These are phyloP conservation scores for Trapa bicornis DNA, from an alignment of 345 rosid species.

Conservation along the genomic window DNA sequence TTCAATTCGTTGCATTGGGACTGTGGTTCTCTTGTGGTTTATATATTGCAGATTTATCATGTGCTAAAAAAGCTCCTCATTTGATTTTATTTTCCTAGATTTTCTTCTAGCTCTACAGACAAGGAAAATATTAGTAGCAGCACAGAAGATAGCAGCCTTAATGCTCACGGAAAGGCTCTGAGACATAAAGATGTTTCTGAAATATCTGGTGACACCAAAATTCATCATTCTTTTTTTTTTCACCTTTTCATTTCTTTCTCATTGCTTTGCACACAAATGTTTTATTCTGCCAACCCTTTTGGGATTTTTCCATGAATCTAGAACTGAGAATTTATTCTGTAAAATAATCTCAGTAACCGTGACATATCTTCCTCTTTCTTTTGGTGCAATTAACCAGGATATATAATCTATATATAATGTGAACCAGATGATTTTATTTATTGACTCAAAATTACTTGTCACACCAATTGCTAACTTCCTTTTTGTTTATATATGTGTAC, in stretches of 20 bases:
- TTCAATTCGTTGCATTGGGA: background rate
- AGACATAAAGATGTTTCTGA: constrained; percentile 27
- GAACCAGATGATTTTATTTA: background rate
- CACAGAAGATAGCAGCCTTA: constrained; percentile 34
- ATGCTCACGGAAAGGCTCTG: constrained; percentile 28
- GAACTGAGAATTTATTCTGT: too few species aligned
- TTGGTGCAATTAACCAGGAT: too few species aligned
- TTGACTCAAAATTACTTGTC: background rate
- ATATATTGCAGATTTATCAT: background rate
- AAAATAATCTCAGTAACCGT: too few species aligned
- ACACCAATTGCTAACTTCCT: background rate
- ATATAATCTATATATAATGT: background rate
- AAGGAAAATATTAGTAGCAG: constrained; percentile 38
- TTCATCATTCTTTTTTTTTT: background rate
- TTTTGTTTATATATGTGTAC: background rate
- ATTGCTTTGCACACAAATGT: background rate
- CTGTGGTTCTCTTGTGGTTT: background rate
- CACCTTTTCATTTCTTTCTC: background rate
- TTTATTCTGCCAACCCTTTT: background rate
- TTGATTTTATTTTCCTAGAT: constrained; percentile 29
- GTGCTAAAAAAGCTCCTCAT: background rate
- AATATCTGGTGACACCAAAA: constrained; percentile 34
- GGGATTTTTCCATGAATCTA: too few species aligned
- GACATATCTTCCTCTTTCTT: too few species aligned
- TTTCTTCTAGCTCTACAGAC: constrained; percentile 43